A percentile compares a stretch with the other conserved stretches of the same genome.
Conservation (phyloP, 352 stramenopile genomes). For the Pythium folliculosum region DNA sequence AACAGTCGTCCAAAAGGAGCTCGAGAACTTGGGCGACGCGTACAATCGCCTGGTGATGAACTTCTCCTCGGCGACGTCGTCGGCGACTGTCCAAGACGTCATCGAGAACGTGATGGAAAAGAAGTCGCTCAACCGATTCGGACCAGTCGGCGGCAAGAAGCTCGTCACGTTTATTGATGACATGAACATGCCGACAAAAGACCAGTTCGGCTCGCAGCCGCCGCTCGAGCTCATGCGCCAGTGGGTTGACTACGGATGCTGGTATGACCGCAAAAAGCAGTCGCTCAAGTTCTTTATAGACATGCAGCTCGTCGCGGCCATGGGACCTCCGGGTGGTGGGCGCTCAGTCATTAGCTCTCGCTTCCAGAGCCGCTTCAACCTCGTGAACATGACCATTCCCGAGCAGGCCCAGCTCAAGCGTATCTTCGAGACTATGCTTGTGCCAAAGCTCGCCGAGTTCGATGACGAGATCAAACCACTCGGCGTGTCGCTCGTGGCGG, state of each 20-base stretch:
- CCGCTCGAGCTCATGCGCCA: slow-evolving; percentile 90
- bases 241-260: slow-evolving; percentile 92
- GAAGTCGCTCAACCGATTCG: slow-evolving; percentile 86
- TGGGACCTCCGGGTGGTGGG: slow-evolving; percentile 86
- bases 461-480: slow-evolving; percentile 89
- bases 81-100: slow-evolving; percentile 86
- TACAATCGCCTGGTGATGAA: slow-evolving; percentile 86
- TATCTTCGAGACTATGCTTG: slow-evolving; percentile 90
- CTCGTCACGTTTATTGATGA: slow-evolving; percentile 93
- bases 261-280: slow-evolving; percentile 92
- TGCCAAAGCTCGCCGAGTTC: slow-evolving; percentile 83
- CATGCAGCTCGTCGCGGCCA: slow-evolving; percentile 89
- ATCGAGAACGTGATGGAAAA: slow-evolving; percentile 93
- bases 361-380: slow-evolving; percentile 91
- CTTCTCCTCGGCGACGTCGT: slow-evolving; percentile 90
- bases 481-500: slow-evolving; percentile 61
- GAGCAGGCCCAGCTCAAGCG: slow-evolving; percentile 82
- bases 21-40: slow-evolving; percentile 78
- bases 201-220: slow-evolving; percentile 90
- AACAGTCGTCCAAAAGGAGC: slow-evolving; percentile 78
- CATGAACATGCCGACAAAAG: slow-evolving; percentile 92
- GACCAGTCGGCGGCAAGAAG: slow-evolving; percentile 84
- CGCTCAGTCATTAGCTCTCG: slow-evolving; percentile 88
- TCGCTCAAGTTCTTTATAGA: slow-evolving; percentile 92
- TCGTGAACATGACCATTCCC: slow-evolving; percentile 90